Evolutionary conservation across 495 filamentous ascomycete species (phyloP).

Genomic region (Talaromyces ruber): DNA sequence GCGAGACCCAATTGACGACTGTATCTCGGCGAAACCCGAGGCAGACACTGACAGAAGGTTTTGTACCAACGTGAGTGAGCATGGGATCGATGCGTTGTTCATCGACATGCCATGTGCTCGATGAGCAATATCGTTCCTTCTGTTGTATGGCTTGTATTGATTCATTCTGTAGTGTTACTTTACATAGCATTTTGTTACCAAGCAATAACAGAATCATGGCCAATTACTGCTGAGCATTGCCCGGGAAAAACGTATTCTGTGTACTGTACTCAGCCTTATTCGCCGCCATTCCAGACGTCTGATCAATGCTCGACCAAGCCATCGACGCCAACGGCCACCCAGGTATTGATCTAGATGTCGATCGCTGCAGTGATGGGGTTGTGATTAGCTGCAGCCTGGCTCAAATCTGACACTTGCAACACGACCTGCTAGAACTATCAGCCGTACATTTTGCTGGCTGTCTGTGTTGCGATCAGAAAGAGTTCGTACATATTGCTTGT

Average conservation of each 20-base stretch:
- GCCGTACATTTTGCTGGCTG: neutral
- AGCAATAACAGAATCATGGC: neutral
- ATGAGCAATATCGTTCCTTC: neutral
- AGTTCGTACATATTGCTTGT: neutral
- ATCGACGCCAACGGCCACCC: neutral
- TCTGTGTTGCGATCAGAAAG: neutral
- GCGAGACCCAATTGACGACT: neutral
- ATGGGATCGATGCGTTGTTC: constrained; percentile 2
- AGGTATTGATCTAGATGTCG: neutral
- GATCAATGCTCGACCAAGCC: neutral
- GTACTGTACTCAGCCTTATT: constrained; percentile 1
- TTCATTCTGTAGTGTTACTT: neutral
- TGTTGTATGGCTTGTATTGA: neutral
- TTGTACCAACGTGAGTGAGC: neutral
- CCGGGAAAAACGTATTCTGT: neutral
- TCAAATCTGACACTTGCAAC: neutral
- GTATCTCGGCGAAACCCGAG: neutral
- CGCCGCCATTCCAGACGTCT: neutral
- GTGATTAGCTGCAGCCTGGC: neutral
- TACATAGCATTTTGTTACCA: neutral
- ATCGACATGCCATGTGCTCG: neutral
- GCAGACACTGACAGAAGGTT: neutral
- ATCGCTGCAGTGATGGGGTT: neutral
- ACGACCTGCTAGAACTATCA: neutral
- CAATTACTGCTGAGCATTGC: no score